phyloP scores from a whole-genome alignment of 208 protist species.

The Strigomonas oncopelti region DNA sequence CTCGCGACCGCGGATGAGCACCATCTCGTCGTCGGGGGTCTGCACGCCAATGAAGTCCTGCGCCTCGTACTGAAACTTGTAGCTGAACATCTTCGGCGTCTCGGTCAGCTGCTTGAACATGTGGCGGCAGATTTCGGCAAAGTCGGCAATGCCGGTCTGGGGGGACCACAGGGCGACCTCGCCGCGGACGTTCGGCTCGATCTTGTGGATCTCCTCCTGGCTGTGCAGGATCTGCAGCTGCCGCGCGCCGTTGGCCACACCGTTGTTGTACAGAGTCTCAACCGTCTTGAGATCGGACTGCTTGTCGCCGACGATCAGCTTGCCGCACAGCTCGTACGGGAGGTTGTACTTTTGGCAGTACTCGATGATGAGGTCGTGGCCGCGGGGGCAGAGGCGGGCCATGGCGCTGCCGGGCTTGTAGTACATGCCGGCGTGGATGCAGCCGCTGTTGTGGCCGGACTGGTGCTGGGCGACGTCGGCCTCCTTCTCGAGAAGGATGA shows the following conservation, averaged over 20 bases:
- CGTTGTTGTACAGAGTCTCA: conserved; percentile 72
- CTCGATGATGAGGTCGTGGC: conserved; percentile 78
- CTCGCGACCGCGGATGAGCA: conserved; percentile 79
- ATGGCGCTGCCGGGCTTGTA: conserved; percentile 77
- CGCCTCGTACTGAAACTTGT: conserved; percentile 65
- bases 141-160: conserved; percentile 85
- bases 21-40: conserved; percentile 39
- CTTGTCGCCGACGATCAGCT: conserved; percentile 84
- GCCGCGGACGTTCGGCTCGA: conserved; percentile 73
- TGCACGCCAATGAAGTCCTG: conserved; percentile 73
- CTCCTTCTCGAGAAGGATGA: conserved; percentile 86
- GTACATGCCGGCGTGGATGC: conserved; percentile 92
- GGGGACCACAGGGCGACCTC: conserved; percentile 81
- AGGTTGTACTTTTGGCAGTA: conserved; percentile 85
- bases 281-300: conserved; percentile 46
- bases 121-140: conserved; percentile 59
- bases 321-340: conserved; percentile 77
- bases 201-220: conserved; percentile 59
- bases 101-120: conserved; percentile 61
- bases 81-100: conserved; percentile 36
- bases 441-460: conserved; percentile 87
- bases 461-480: conserved; percentile 86
- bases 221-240: conserved; percentile 61
- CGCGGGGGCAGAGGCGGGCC: conserved; percentile 81
- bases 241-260: conserved; percentile 80